Conservation (phyloP, 805 yeast genomes). For the Vanderwaltozyma polyspora region DNA sequence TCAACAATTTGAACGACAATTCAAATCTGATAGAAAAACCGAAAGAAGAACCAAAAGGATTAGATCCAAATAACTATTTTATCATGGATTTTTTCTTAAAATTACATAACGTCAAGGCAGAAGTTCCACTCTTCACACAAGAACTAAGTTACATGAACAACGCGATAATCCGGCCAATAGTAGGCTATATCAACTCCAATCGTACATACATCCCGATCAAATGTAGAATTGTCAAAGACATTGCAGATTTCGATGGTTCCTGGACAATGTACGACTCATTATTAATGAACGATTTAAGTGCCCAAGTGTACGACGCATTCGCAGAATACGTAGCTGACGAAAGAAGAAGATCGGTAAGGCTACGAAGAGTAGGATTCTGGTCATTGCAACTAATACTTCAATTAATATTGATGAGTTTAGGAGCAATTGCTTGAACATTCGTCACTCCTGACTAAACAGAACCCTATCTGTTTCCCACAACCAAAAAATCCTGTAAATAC, state of each 20-base stretch:
- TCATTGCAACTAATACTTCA: constrained; percentile 77
- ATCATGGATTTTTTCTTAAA: constrained; percentile 71
- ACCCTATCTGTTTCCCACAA: no score
- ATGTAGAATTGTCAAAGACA: constrained; percentile 67
- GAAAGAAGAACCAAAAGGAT: constrained; percentile 3
- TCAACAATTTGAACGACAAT: constrained; percentile 10
- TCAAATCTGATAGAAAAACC: constrained; percentile 4
- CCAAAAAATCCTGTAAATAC: no score
- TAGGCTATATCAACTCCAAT: constrained; percentile 84
- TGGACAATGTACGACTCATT: constrained; percentile 93
- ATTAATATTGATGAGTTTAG: constrained; percentile 69
- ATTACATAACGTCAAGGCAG: constrained; percentile 78
- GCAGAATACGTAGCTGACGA: constrained; percentile 84
- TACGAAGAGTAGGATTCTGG: constrained; percentile 88
- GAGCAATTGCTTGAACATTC: constrained; percentile 53
- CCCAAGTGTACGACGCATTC: constrained; percentile 83
- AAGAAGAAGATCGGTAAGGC: constrained; percentile 55
- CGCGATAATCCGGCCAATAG: constrained; percentile 88
- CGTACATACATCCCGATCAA: constrained; percentile 82
- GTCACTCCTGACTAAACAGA: no score
- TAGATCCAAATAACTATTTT: constrained; percentile 39
- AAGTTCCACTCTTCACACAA: constrained; percentile 76
- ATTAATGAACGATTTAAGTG: constrained; percentile 82
- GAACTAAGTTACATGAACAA: constrained; percentile 85
- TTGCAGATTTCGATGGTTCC: constrained; percentile 83